Evolutionary conservation across 345 rosid species (phyloP), one percentile per base, ranked within the genome.

Genomic region (Salix viminalis): DNA sequence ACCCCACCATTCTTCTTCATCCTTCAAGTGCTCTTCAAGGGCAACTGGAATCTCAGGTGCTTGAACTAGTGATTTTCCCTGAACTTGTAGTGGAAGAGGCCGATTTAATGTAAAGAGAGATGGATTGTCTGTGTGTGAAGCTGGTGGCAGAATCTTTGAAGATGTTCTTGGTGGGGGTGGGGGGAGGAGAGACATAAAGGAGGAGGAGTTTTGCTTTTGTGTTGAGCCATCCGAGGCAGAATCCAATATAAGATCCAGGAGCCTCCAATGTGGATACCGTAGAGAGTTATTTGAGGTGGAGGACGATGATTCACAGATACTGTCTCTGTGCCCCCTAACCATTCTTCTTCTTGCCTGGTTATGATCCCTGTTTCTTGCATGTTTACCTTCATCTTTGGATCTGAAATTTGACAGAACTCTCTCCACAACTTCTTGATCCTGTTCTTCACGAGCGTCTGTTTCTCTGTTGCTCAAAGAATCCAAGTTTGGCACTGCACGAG

Each of bases 291-390:
- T 66, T 37, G 76, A 65, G 23, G 77, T 66, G 56, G 85, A 73
- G 34, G 81, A 70, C n/a, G 80, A 69, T 19, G 81, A n/a, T n/a
- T 81, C 60, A 44, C 76, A 46, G 66, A 16, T 14, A 28, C 52
- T 69, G 42, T 79, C 84, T 65, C 69, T 77, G 37, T 75, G 75
- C 37, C 71, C 73, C 85, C 52, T 76, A n/a, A 81, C 52, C 75
- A 78, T n/a, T 82, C 86, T 86, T 85, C 89, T 85, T 85, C 88
- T 88, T 37, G 91, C 71, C 76, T 85, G 90, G 60, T 77, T 78
- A 73, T 79, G 67, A 77, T 88, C 90, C 76, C 80, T 88, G 72
- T 84, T 84, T 70, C 82, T 86, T n/a, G 75, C 73, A 39, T 82
- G 75, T 75, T 64, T 82, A 66, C 41, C 62, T 10, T 85, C 85